Conservation (phyloP, 202 grass and related monocot species). For the Miscanthus sacchariflorus region DNA sequence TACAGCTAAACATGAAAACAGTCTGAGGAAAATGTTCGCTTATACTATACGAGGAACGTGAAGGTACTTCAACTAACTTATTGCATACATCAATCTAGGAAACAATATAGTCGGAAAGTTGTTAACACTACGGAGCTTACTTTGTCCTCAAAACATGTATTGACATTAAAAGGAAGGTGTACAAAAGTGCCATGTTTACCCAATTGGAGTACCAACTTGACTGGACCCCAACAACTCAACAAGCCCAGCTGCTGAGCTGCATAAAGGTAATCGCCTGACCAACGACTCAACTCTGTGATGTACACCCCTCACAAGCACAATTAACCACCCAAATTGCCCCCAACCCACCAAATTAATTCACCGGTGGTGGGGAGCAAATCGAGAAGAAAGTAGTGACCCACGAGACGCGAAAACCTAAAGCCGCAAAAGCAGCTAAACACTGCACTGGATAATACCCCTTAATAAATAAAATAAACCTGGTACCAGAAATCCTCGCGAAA, state of each 20-base stretch:
- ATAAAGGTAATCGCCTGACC: background rate
- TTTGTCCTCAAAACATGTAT: background rate
- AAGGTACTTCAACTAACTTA: background rate
- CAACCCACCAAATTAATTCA: background rate
- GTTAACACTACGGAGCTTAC: background rate
- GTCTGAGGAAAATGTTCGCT: background rate
- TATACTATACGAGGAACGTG: background rate
- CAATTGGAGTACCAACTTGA: background rate
- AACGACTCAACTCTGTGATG: background rate
- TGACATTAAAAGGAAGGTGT: background rate
- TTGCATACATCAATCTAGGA: background rate
- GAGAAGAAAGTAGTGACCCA: background rate
- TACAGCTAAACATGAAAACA: background rate
- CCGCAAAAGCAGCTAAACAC: background rate
- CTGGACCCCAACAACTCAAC: background rate
- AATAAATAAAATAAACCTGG: background rate
- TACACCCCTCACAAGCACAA: background rate
- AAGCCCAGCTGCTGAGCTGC: background rate
- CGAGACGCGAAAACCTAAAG: background rate
- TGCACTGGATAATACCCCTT: background rate
- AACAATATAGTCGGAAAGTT: background rate
- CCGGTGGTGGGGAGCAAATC: background rate
- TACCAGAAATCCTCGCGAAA: slow-evolving; percentile 9
- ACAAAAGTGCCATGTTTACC: slow-evolving; percentile 10
- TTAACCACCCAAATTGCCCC: background rate